A percentile compares a stretch with the other conserved stretches of the same genome.
Conservation (phyloP, 208 protist genomes). For the Leishmania amazonensis region DNA sequence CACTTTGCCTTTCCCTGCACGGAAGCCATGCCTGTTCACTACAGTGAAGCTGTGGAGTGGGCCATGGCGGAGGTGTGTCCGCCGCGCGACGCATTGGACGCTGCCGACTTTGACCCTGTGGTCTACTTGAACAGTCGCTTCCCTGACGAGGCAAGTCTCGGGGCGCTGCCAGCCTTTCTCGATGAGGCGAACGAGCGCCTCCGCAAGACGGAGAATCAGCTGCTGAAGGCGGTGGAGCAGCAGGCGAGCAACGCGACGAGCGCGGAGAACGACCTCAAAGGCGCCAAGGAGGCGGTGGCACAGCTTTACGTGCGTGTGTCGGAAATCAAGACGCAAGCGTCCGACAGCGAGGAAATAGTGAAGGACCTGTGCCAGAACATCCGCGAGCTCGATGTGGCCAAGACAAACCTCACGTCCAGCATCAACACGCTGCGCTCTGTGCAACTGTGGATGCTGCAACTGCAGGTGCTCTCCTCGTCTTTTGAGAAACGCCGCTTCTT, state of each 20-base stretch:
- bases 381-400: slow-evolving; percentile 94
- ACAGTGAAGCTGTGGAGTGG: slow-evolving; percentile 77
- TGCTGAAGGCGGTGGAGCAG: slow-evolving; percentile 90
- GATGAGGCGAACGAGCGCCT: slow-evolving; percentile 87
- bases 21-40: slow-evolving; percentile 42
- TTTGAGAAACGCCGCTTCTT: slow-evolving; percentile 82
- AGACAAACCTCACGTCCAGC: slow-evolving; percentile 91
- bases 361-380: slow-evolving; percentile 95
- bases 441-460: slow-evolving; percentile 91
- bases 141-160: slow-evolving; percentile 85
- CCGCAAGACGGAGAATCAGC: slow-evolving; percentile 81
- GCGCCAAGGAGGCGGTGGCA: slow-evolving; percentile 84
- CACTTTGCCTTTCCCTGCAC: not conserved
- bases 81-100: slow-evolving; percentile 76
- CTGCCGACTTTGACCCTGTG: slow-evolving; percentile 90
- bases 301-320: slow-evolving; percentile 88
- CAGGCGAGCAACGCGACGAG: slow-evolving; percentile 78
- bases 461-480: slow-evolving; percentile 83
- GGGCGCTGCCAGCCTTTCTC: slow-evolving; percentile 81
- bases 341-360: slow-evolving; percentile 93
- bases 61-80: slow-evolving; percentile 85
- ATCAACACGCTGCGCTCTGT: slow-evolving; percentile 94
- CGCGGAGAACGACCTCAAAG: slow-evolving; percentile 85
- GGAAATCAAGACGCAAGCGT: slow-evolving; percentile 92
- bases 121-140: slow-evolving; percentile 95